phyloP scores from a whole-genome alignment of 495 filamentous ascomycete genomes.

The Daldinia childiae region DNA sequence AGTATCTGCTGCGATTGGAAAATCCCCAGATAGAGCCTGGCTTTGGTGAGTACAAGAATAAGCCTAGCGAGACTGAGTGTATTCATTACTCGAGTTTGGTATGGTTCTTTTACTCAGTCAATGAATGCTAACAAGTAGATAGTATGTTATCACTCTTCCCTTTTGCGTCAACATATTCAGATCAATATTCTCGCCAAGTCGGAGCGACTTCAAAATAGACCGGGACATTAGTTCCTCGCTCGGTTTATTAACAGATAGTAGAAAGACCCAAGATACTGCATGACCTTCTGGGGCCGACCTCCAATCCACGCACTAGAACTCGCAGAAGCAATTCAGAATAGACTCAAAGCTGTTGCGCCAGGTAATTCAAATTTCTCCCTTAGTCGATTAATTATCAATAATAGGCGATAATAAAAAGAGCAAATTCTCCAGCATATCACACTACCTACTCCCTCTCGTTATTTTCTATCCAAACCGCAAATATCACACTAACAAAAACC shows the following conservation, averaged over 20 bases:
- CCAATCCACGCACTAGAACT: constrained; percentile 72
- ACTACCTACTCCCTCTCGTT: not conserved
- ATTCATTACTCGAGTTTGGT: not conserved
- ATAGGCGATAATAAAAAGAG: not conserved
- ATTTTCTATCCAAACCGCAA: not conserved
- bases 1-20: constrained; percentile 73
- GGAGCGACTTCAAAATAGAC: not conserved
- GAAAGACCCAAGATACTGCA: constrained; percentile 77
- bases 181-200: not conserved
- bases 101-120: not conserved
- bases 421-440: not conserved
- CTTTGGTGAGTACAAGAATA: constrained; percentile 53
- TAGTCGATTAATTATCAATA: not conserved
- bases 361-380: constrained; percentile 58
- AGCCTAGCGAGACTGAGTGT: not conserved
- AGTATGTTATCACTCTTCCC: constrained; percentile 26
- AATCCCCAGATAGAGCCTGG: constrained; percentile 67
- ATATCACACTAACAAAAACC: not conserved
- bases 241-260: constrained; percentile 19
- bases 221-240: constrained; percentile 12
- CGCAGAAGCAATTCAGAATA: constrained; percentile 71
- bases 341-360: constrained; percentile 68
- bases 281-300: constrained; percentile 89
- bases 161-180: not conserved
- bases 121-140: constrained; percentile 18